phyloP scores from a whole-genome alignment of 768 basidiomycete genomes.

The Trametopsis cervina region DNA sequence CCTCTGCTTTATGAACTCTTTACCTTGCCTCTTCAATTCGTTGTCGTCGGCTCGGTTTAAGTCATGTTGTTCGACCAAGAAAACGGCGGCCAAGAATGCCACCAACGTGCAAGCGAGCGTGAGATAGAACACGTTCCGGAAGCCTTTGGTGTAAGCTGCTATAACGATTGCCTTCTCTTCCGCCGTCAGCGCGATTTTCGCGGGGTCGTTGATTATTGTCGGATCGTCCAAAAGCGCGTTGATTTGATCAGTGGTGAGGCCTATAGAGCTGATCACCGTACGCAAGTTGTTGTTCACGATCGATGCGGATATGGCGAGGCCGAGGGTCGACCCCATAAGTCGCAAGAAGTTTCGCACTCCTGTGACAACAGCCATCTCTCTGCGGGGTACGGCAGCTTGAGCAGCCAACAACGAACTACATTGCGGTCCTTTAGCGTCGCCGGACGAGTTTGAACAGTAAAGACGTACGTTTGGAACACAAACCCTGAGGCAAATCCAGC shows the following conservation, averaged over 20 bases:
- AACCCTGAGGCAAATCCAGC: slow-evolving; percentile 31
- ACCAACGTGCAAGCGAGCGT: slow-evolving; percentile 12
- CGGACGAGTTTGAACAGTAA: not conserved
- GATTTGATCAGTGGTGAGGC: slow-evolving; percentile 9
- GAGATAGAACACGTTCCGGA: slow-evolving; percentile 16
- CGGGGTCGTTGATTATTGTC: slow-evolving; percentile 13
- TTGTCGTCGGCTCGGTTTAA: slow-evolving; percentile 14
- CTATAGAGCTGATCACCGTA: slow-evolving; percentile 4
- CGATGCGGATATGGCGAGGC: slow-evolving; percentile 27
- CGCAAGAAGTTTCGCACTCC: slow-evolving; percentile 23
- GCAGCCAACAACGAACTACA: slow-evolving; percentile 26
- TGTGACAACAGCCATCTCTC: slow-evolving; percentile 17
- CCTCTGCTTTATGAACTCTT: slow-evolving; percentile 7
- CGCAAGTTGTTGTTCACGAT: slow-evolving; percentile 19
- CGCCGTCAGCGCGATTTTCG: slow-evolving; percentile 3
- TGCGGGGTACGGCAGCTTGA: slow-evolving; percentile 26
- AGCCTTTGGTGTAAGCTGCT: slow-evolving; percentile 14
- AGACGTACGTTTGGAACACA: slow-evolving; percentile 15
- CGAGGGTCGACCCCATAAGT: slow-evolving; percentile 34
- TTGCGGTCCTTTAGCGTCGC: not conserved
- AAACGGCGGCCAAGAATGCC: slow-evolving; percentile 10
- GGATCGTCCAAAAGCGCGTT: slow-evolving; percentile 12
- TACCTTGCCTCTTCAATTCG: slow-evolving; percentile 12
- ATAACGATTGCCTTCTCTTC: slow-evolving; percentile 10
- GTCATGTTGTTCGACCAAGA: slow-evolving; percentile 15